Base-by-base conservation (phyloP, 2,329 filamentous ascomycete species). In the Fusarium redolens region DNA sequence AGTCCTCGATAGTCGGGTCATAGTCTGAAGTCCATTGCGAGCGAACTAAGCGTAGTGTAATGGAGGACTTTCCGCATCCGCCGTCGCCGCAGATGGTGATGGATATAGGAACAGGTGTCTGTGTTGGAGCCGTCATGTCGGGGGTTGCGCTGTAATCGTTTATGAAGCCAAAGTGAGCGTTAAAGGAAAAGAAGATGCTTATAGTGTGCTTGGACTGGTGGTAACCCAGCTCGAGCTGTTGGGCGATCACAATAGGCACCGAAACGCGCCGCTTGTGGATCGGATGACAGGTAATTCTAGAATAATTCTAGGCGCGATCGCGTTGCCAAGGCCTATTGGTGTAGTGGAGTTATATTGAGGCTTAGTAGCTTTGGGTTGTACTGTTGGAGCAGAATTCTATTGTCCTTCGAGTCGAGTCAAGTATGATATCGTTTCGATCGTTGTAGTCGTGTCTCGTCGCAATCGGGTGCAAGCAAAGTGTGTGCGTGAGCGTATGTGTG, bases 41-140 rank as follows among this genome's bases (percentile, higher is more conserved):
- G 77, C 92, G 91, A 60, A 96, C 93, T 45, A 96, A 89, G 58
- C 93, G 92, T 67, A 96, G 86, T 20, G 93, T 96, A 79, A 96
- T 95, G 74, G 92, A 94, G 4, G 92, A 95, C 84, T 96, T 96
- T 78, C 92, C 92, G 80, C 92, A 94, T 68, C 93, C 93, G 78
- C 93, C 93, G 80, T 96, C 93, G 79, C 93, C 93, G 83, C 93
- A 96, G 81, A 96, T 93, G 64, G 93, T 96, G 79, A 96, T 94
- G 72, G 91, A 87, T 78, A 92, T 91, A 69, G 89, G 89, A 22
- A 89, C 83, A 1, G 88, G 86, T 33, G 77, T 72, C 51, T 78
- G 76, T 50, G 69, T 54, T 30, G 70, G 71, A 35, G 68, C 51
- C 20, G 76, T 60, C 76, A 78, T 78, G 47, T 45, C 63, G 62